Percentiles rank a stretch among this genome's conserved stretches.
These are phyloP conservation scores for Cucumis melo DNA, from an alignment of 306 rosid species.

Conservation along the genomic window DNA sequence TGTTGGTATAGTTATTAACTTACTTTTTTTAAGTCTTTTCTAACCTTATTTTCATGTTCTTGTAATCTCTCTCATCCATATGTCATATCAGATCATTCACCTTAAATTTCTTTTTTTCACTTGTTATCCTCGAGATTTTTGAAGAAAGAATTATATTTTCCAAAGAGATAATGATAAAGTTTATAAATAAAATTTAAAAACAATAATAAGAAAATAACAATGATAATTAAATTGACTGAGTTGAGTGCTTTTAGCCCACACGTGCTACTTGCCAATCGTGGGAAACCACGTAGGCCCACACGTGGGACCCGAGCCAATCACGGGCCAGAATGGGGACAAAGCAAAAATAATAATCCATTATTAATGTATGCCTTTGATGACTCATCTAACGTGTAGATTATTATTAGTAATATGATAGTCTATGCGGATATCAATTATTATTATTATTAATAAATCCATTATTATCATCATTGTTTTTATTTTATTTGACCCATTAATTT, in stretches of 20 bases:
- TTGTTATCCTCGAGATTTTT: background rate
- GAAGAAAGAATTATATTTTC: background rate
- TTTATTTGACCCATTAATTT: background rate
- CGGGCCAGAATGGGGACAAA: constrained; percentile 5
- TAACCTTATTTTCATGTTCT: too few species aligned
- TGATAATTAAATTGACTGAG: constrained; percentile 2
- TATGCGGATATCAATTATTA: background rate
- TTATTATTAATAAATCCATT: background rate
- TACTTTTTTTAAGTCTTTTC: too few species aligned
- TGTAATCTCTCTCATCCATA: too few species aligned
- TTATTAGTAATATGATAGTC: constrained; percentile 5
- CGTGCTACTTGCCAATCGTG: constrained; percentile 8
- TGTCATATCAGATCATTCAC: too few species aligned
- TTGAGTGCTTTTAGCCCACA: background rate
- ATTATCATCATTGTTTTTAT: background rate
- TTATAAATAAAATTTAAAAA: too few species aligned
- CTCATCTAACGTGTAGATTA: constrained; percentile 5
- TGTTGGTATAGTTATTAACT: too few species aligned
- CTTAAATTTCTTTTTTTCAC: too few species aligned
- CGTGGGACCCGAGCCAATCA: constrained; percentile 1
- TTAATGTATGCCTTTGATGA: constrained; percentile 1
- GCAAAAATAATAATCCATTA: too few species aligned
- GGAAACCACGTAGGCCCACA: background rate
- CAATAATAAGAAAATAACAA: background rate
- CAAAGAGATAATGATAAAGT: background rate